A percentile compares a stretch with the other conserved stretches of the same genome.
phyloP scores from a whole-genome alignment of 805 yeast genomes.

The Candida insectorum region DNA sequence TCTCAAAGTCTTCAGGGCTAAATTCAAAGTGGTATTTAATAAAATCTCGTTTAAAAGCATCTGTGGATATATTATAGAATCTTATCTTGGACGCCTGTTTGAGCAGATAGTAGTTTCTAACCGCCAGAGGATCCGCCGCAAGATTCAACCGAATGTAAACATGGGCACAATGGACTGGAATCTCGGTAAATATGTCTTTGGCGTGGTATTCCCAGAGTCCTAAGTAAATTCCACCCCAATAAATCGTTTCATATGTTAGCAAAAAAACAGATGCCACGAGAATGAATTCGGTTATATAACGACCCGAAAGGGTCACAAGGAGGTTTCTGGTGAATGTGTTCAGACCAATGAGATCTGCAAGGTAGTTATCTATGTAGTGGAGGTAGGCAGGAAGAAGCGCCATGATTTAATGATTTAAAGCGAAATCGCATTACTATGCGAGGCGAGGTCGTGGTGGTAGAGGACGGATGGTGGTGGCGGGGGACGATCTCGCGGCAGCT shows the following conservation, averaged over 20 bases:
- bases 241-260: constrained; percentile 37
- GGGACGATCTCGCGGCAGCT: too few relatives aligned
- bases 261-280: constrained; percentile 20
- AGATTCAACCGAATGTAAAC: constrained; percentile 54
- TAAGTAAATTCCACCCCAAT: constrained; percentile 41
- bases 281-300: constrained; percentile 26
- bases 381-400: not conserved
- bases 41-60: constrained; percentile 18
- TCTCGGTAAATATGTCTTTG: constrained; percentile 62
- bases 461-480: too few relatives aligned
- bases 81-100: constrained; percentile 24
- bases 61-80: constrained; percentile 18
- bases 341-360: constrained; percentile 4
- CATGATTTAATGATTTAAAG: not conserved
- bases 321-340: constrained; percentile 18
- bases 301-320: constrained; percentile 22
- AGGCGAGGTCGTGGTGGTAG: too few relatives aligned
- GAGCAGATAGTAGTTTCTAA: constrained; percentile 26
- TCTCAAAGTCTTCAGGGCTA: constrained; percentile 74
- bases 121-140: constrained; percentile 10
- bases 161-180: constrained; percentile 79
- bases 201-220: constrained; percentile 49
- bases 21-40: constrained; percentile 70
- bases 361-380: constrained; percentile 3
- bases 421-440: too few relatives aligned